Evolutionary conservation across 2,329 filamentous ascomycete genomes (phyloP).

Genomic region (Aureobasidium sp.): DNA sequence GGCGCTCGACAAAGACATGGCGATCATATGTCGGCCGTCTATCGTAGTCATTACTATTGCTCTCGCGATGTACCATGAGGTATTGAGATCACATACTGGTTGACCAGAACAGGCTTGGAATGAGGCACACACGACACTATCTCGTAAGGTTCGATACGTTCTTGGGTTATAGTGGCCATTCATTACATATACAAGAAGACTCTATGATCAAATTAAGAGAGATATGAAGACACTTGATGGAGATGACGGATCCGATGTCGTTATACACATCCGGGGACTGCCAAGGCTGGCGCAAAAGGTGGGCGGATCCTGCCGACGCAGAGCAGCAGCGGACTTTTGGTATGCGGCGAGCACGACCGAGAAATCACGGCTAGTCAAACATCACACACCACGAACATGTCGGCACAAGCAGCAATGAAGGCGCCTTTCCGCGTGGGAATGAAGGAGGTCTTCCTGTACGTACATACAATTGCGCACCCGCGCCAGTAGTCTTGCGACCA

Average conservation of each 20-base stretch:
- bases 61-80: not conserved
- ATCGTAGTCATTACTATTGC: not conserved
- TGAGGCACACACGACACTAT: slow-evolving; percentile 2
- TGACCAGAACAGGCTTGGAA: slow-evolving; percentile 12
- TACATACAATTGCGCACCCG: not conserved
- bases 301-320: not conserved
- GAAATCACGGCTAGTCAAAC: not conserved
- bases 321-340: not conserved
- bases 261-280: not conserved
- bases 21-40: slow-evolving; percentile 28
- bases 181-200: not conserved
- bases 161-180: not conserved
- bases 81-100: not conserved
- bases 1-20: slow-evolving; percentile 52
- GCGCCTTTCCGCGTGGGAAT: slow-evolving; percentile 27
- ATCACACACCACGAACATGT: slow-evolving; percentile 3
- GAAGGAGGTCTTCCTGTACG: slow-evolving; percentile 33
- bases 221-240: no score
- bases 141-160: slow-evolving; percentile 3
- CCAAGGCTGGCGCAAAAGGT: slow-evolving; percentile 1
- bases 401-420: not conserved
- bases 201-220: not conserved
- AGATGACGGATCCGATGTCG: not conserved
- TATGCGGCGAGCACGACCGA: slow-evolving; percentile 11
- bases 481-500: not conserved